phyloP scores from a whole-genome alignment of 805 yeast genomes.

The Nakazawaea anatomiae region DNA sequence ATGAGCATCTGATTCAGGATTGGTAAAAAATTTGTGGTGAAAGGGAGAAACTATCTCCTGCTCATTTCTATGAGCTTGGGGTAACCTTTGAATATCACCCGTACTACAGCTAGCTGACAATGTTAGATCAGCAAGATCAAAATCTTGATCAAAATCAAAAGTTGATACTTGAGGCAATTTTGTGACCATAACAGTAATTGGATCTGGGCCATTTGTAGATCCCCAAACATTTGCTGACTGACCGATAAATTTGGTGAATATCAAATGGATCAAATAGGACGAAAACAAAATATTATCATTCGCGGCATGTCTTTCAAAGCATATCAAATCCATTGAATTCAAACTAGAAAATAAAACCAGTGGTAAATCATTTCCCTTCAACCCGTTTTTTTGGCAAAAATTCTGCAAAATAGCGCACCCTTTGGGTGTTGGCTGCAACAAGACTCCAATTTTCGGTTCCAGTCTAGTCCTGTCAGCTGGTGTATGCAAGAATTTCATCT shows the following conservation, averaged over 20 bases:
- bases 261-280: constrained; percentile 54
- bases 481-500: constrained; percentile 61
- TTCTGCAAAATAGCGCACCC: constrained; percentile 68
- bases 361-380: constrained; percentile 33
- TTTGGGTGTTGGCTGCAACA: constrained; percentile 85
- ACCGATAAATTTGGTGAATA: constrained; percentile 64
- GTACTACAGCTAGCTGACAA: background rate
- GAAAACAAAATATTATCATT: constrained; percentile 59
- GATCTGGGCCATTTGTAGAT: constrained; percentile 46
- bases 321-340: constrained; percentile 68
- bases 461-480: constrained; percentile 69
- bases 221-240: constrained; percentile 65
- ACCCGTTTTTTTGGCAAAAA: constrained; percentile 54
- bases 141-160: background rate
- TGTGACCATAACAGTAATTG: constrained; percentile 30
- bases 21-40: constrained; percentile 71
- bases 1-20: constrained; percentile 83
- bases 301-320: constrained; percentile 56
- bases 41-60: constrained; percentile 45
- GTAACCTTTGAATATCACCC: background rate
- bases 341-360: constrained; percentile 46
- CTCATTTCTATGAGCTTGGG: background rate
- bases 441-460: constrained; percentile 33
- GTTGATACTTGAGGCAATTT: constrained; percentile 17
- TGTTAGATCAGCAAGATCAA: background rate